These are phyloP conservation scores for Botryobasidium botryosum DNA, from an alignment of 768 basidiomycete species.

Conservation along the genomic window DNA sequence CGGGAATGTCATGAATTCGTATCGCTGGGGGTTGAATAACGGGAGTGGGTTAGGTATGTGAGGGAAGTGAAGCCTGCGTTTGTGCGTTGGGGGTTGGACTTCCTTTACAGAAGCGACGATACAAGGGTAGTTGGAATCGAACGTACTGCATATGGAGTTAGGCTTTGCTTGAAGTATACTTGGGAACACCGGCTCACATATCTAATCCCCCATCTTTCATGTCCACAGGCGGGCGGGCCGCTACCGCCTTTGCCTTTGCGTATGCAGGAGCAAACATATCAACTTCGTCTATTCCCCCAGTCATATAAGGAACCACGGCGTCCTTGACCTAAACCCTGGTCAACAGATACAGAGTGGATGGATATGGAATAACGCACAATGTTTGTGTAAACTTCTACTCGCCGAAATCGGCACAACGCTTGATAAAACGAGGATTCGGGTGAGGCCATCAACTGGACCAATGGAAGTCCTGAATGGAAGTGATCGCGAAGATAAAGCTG, in stretches of 20 bases:
- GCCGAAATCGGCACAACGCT: not conserved
- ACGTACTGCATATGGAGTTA: not conserved
- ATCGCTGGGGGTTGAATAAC: not conserved
- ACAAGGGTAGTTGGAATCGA: not conserved
- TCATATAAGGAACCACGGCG: not conserved
- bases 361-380: not conserved
- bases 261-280: not conserved
- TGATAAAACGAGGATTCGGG: not conserved
- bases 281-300: not conserved
- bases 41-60: not conserved
- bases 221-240: not conserved
- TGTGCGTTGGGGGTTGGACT: too few species aligned
- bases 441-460: not conserved
- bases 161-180: not conserved
- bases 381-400: not conserved
- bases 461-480: not conserved
- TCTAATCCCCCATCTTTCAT: not conserved
- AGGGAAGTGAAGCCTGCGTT: not conserved
- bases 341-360: not conserved
- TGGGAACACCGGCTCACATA: not conserved
- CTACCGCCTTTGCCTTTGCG: not conserved
- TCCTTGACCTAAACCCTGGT: not conserved
- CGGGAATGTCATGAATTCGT: not conserved
- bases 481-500: constrained; percentile 1
- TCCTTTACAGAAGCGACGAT: not conserved